These are phyloP conservation scores for Kodamaea derodonti DNA, from an alignment of 1,139 yeast species.

Conservation along the genomic window DNA sequence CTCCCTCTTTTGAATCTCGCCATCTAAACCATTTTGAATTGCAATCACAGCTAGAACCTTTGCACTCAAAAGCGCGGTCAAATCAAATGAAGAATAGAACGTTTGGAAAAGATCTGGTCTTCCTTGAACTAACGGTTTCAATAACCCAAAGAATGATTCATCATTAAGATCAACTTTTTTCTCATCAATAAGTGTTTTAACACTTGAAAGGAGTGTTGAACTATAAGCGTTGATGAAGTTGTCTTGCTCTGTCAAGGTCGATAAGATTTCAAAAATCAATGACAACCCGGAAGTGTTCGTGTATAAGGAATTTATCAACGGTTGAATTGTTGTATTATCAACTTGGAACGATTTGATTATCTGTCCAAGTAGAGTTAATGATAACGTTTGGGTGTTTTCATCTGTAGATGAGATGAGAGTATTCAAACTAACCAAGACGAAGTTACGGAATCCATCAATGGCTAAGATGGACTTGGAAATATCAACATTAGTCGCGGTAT, in stretches of 20 bases:
- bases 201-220: not conserved
- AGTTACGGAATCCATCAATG: conserved; percentile 1
- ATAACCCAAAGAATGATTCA: conserved; percentile 5
- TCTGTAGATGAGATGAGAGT: conserved; percentile 5
- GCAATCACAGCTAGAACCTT: conserved; percentile 43
- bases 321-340: conserved; percentile 7
- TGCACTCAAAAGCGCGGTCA: conserved; percentile 21
- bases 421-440: conserved; percentile 13
- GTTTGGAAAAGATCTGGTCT: conserved; percentile 4
- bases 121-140: conserved; percentile 3
- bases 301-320: conserved; percentile 17
- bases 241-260: not conserved
- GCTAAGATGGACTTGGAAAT: not conserved
- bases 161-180: not conserved
- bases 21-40: conserved; percentile 25
- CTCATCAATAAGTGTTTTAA: conserved; percentile 2
- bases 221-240: conserved; percentile 1
- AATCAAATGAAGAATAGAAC: conserved; percentile 11
- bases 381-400: conserved; percentile 9
- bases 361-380: conserved; percentile 21
- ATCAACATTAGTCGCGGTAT: not conserved
- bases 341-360: not conserved
- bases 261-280: conserved; percentile 2
- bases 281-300: conserved; percentile 3
- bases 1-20: conserved; percentile 28